phyloP scores from a whole-genome alignment of 192 early-diverging fungal species.

The Cetraspora pellucida region DNA sequence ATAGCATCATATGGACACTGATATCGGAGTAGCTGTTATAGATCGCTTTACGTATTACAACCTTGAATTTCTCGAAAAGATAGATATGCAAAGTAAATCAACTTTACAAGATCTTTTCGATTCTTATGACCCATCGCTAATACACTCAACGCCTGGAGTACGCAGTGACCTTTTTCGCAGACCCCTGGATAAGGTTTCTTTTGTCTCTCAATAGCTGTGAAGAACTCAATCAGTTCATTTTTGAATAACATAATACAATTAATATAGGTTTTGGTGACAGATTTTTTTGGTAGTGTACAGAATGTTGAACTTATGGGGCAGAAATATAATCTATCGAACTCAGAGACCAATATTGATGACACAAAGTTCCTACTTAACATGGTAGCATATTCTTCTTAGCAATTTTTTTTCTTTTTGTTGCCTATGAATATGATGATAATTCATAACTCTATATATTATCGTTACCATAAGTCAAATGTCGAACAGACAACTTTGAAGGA shows the following conservation, averaged over 20 bases:
- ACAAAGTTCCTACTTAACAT: neutral
- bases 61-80: conserved; percentile 85
- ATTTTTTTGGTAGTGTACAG: conserved; percentile 97
- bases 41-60: conserved; percentile 98
- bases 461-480: neutral
- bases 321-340: conserved; percentile 38
- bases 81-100: conserved; percentile 77
- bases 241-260: neutral
- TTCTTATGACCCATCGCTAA: conserved; percentile 75
- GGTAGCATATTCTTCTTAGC: neutral
- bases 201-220: neutral
- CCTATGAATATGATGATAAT: neutral
- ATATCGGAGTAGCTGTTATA: conserved; percentile 96
- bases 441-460: neutral
- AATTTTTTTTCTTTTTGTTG: neutral
- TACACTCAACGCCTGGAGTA: conserved; percentile 84
- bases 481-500: too few relatives aligned
- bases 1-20: conserved; percentile 82
- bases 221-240: conserved; percentile 8
- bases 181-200: conserved; percentile 72
- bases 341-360: neutral
- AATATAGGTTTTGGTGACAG: conserved; percentile 73
- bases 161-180: conserved; percentile 82
- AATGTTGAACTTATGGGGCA: conserved; percentile 79
- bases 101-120: conserved; percentile 79